phyloP scores from a whole-genome alignment of 2,329 filamentous ascomycete genomes.

The Penicillium sp. region DNA sequence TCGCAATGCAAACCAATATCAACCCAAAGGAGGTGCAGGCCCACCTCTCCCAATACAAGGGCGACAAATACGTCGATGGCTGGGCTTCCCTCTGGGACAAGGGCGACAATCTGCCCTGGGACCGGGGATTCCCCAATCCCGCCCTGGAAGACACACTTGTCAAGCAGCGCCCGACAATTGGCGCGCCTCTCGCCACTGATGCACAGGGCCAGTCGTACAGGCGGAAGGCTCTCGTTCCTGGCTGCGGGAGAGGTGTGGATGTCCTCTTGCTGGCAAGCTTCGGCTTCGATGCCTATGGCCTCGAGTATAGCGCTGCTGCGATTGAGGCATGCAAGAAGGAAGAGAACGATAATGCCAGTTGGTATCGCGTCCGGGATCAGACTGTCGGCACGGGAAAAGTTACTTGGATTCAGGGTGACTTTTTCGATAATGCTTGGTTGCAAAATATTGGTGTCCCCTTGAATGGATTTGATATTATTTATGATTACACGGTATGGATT shows the following conservation, averaged over 20 bases:
- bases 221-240: conserved; percentile 69
- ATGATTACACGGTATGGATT: conserved; percentile 58
- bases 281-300: conserved; percentile 73
- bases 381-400: conserved; percentile 37
- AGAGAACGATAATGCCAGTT: conserved; percentile 31
- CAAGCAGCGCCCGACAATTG: conserved; percentile 38
- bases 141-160: conserved; percentile 56
- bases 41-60: conserved; percentile 44
- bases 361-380: conserved; percentile 37
- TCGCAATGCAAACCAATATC: conserved; percentile 12
- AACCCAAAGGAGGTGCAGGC: conserved; percentile 28
- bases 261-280: conserved; percentile 69
- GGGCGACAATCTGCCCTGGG: conserved; percentile 56
- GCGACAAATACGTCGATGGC: conserved; percentile 43
- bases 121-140: conserved; percentile 57
- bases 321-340: conserved; percentile 39
- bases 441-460: conserved; percentile 30
- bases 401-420: conserved; percentile 46
- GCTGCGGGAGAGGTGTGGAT: conserved; percentile 80
- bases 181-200: conserved; percentile 28
- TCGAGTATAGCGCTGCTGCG: conserved; percentile 63
- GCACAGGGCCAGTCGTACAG: conserved; percentile 25
- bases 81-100: conserved; percentile 59
- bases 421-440: conserved; percentile 46
- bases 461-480: conserved; percentile 51